Percentiles rank a stretch among this genome's conserved stretches.
Conservation (phyloP, 495 filamentous ascomycete genomes). For the Penicillium paradoxum region DNA sequence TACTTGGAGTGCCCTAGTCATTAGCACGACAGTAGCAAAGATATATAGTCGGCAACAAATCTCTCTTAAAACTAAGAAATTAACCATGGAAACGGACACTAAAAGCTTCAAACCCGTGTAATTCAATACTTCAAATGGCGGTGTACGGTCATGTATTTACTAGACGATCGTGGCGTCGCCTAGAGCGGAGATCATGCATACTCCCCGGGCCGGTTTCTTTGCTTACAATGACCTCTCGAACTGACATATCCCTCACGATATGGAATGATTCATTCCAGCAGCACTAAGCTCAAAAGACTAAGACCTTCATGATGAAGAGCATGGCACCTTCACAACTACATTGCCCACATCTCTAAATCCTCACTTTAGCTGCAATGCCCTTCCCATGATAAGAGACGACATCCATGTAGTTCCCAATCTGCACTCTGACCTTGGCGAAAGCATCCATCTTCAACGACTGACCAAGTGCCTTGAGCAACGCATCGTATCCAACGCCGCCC, state of each 20-base stretch:
- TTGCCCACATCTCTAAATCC: conserved; percentile 39
- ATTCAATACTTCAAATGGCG: background rate
- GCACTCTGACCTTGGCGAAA: conserved; percentile 64
- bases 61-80: no score
- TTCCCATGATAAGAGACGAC: conserved; percentile 63
- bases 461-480: conserved; percentile 76
- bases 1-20: background rate
- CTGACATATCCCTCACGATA: no score
- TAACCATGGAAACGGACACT: no score
- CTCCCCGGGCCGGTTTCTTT: background rate
- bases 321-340: no score
- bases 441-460: conserved; percentile 74
- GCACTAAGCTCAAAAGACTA: no score
- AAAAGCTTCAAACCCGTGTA: no score
- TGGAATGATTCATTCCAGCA: no score
- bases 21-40: no score
- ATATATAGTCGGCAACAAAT: no score
- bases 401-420: conserved; percentile 67
- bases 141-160: background rate
- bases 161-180: background rate
- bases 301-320: background rate
- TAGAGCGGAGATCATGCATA: background rate
- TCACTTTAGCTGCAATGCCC: conserved; percentile 70
- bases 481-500: conserved; percentile 75
- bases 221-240: no score